Evolutionary conservation across 2,329 filamentous ascomycete genomes (phyloP).

Genomic region (Pestalotiopsis sp.): DNA sequence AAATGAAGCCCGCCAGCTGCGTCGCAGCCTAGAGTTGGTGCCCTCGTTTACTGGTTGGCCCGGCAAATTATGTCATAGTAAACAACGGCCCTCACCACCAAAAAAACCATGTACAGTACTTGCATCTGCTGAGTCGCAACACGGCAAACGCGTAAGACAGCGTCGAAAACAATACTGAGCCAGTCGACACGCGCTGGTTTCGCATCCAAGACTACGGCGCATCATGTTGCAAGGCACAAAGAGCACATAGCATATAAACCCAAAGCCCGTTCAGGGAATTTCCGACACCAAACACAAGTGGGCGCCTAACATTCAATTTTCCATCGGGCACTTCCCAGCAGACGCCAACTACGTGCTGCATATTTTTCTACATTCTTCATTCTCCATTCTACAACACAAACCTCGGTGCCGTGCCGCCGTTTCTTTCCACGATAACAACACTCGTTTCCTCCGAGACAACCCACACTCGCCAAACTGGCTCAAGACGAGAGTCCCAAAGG

Average conservation of each 20-base stretch:
- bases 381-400: constrained; percentile 24
- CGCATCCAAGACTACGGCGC: background rate
- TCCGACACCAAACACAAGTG: background rate
- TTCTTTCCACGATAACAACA: background rate
- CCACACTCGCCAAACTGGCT: constrained; percentile 15
- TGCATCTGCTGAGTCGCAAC: background rate
- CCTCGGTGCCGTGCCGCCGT: constrained; percentile 20
- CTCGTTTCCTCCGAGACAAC: constrained; percentile 15
- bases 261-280: background rate
- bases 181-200: constrained; percentile 16
- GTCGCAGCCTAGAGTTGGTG: background rate
- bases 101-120: constrained; percentile 1
- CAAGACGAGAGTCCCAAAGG: constrained; percentile 14
- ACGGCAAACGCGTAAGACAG: background rate
- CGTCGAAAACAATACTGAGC: constrained; percentile 13
- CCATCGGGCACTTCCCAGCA: background rate
- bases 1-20: constrained; percentile 3
- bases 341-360: constrained; percentile 6
- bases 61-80: constrained; percentile 29
- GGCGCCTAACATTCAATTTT: background rate
- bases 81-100: constrained; percentile 12
- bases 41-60: constrained; percentile 23
- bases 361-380: constrained; percentile 13
- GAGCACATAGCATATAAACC: constrained; percentile 6
- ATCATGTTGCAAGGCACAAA: background rate